Evolutionary conservation across 257 asterid genomes (phyloP), one percentile per base, ranked within the genome.

Genomic region (Nicotiana paniculata): DNA sequence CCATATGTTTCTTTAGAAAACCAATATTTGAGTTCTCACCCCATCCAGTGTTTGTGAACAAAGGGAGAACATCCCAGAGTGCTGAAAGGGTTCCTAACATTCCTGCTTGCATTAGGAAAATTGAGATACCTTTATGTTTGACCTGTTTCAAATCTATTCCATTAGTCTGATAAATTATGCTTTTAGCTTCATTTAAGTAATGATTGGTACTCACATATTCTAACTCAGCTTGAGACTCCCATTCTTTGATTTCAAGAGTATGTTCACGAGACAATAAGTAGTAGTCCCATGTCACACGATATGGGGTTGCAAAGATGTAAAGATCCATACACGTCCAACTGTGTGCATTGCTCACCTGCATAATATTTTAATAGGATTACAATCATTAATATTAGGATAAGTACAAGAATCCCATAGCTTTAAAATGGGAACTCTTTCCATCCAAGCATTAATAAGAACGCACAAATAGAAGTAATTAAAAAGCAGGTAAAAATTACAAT

Each of bases 321-420:
- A 95, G 88, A 87, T 95, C 99, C 94, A 93, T 90, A 70, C 99
- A 95, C 35, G 97, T 95, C 95, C 89, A 93, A 83, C 96, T 95
- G 85, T 92, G 97, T 5, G 98, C 95, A 4, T 91, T 69, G 82
- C 83, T 87, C 79, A 91, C 89, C 98, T 93, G 95, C 37, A 88
- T 46, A 83, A 2, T 6, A 2, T 74, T 74, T 43, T 24, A 2
- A 15, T 74, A 46, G 30, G 79, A 26, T 13, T 74, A 48, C 16
- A 13, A 48, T 13, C 16, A 48, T 46, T 74, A 7, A 12, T 2
- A 1, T 48, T 13, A 46, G 4, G 13, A 74, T 59, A 48, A 74
- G 79, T 46, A 24, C 53, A 13, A 26, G 39, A 48, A 26, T 46
- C 37, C 26, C 62, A 7, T 24, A 11, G 51, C 39, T 48, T 15